Evolutionary conservation across 345 rosid genomes (phyloP), one percentile per base, ranked within the genome.

Genomic region (Firmiana major): DNA sequence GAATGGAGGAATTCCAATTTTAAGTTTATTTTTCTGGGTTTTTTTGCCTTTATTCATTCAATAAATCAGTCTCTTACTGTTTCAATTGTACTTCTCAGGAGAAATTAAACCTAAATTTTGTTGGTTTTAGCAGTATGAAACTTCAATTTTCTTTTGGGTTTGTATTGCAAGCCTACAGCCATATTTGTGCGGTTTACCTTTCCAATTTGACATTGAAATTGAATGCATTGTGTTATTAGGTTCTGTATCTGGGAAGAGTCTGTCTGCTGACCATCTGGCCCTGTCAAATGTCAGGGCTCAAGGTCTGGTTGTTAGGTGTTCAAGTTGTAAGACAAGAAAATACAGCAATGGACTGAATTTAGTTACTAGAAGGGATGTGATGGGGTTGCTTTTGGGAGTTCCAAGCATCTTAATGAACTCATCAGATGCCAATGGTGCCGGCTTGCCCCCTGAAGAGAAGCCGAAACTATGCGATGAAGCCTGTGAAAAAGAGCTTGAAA

Each of bases 401-500:
- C 83, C 92, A 4, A 79, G 85, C 65, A 77, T 87, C 24, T 64
- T 89, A 15, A 34, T 80, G 59, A 83, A 73, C 73, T 79, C 86
- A 0, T 62, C 75, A 69, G 80, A 78, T 1, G 88, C 92, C 75
- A 73, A 59, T 17, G 91, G 89, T 81, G 99, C 94, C 0, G 94
- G 98, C 49, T 85, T 93, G 75, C 97, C 99, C n/a, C 98, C 94
- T 0, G 99, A 92, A 80, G 84, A 92, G 48, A 88, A 92, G 76
- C 94, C 94, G 19, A 88, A 80, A 76, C 85, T 92, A 6, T 96
- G 99, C 60, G 97, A 96, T 74, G 91, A 83, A 0, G 68, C 81
- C 22, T 92, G 97, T 53, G 97, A 85, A 87, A 96, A 90, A 85
- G 97, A 90, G 92, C 98, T 96, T 89, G 94, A 93, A 96, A 96